Evolutionary conservation across 768 basidiomycete genomes (phyloP).

Genomic region (Leucocoprinus sp.): DNA sequence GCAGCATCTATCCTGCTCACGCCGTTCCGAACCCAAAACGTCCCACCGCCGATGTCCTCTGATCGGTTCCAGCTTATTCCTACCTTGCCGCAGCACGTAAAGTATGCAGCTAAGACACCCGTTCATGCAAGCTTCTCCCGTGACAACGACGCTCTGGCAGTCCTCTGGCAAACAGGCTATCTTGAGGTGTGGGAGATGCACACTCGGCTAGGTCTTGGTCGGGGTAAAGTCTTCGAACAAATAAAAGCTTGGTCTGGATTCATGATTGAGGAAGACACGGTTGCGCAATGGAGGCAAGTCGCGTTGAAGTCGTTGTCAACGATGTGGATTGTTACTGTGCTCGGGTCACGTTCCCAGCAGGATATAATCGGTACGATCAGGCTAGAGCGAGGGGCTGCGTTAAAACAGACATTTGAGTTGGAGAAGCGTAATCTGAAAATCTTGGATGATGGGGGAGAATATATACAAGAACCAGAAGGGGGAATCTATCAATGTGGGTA

Average conservation of each 20-base stretch:
- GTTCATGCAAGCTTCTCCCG: slow-evolving; percentile 59
- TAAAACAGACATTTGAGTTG: slow-evolving; percentile 19
- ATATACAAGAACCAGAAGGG: slow-evolving; percentile 40
- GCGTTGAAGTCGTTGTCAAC: slow-evolving; percentile 11
- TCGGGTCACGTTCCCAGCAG: slow-evolving; percentile 30
- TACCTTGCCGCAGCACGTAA: slow-evolving; percentile 13
- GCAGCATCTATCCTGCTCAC: slow-evolving; percentile 75
- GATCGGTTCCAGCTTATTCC: slow-evolving; percentile 30
- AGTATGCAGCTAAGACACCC: slow-evolving; percentile 34
- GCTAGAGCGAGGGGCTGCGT: slow-evolving; percentile 13
- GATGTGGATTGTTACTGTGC: slow-evolving; percentile 22
- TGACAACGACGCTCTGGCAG: slow-evolving; percentile 46
- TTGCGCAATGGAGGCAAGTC: slow-evolving; percentile 27
- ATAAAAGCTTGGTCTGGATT: slow-evolving; percentile 27
- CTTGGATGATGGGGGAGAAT: slow-evolving; percentile 22
- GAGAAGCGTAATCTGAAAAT: slow-evolving; percentile 41
- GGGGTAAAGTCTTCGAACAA: slow-evolving; percentile 54
- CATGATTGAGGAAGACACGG: slow-evolving; percentile 14
- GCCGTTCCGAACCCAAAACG: slow-evolving; percentile 87
- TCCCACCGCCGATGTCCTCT: slow-evolving; percentile 98
- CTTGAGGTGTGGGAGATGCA: slow-evolving; percentile 64
- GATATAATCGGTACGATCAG: slow-evolving; percentile 28
- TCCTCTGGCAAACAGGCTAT: slow-evolving; percentile 64
- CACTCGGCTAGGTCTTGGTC: slow-evolving; percentile 52
- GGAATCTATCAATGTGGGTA: slow-evolving; percentile 37